Percentiles rank a stretch among this genome's conserved stretches.
These are phyloP conservation scores for Triticum dicoccoides DNA, from an alignment of 176 grass and related monocot genomes.

Conservation along the genomic window DNA sequence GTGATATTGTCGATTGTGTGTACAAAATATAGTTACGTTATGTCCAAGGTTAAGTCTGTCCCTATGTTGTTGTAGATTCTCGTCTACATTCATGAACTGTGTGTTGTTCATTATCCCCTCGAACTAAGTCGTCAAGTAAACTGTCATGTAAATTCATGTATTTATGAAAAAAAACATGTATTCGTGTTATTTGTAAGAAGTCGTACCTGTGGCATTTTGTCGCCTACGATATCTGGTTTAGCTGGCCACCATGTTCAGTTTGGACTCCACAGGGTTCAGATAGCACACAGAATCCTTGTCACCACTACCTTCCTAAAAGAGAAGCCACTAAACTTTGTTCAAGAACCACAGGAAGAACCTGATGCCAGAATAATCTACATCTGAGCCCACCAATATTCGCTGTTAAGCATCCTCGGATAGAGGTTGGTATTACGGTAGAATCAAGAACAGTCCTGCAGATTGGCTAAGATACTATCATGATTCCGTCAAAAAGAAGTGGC, in stretches of 20 bases:
- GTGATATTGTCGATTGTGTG: neutral
- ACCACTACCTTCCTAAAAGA: slow-evolving; percentile 18
- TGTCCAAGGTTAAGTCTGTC: slow-evolving; percentile 5
- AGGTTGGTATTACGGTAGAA: neutral
- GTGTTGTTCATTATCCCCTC: slow-evolving; percentile 9
- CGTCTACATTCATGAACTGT: slow-evolving; percentile 27
- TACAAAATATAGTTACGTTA: slow-evolving; percentile 29
- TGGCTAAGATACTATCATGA: neutral
- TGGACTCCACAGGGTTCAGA: neutral
- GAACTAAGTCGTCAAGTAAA: neutral
- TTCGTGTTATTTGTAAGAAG: slow-evolving; percentile 3
- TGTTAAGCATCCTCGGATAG: slow-evolving; percentile 19
- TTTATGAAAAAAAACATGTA: neutral
- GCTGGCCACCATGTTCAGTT: neutral
- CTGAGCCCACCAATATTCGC: slow-evolving; percentile 20
- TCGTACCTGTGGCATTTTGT: neutral
- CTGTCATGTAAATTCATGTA: slow-evolving; percentile 20
- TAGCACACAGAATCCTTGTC: slow-evolving; percentile 5
- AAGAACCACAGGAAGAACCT: slow-evolving; percentile 29
- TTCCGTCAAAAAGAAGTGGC: neutral
- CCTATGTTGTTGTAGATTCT: slow-evolving; percentile 22
- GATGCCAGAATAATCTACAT: slow-evolving; percentile 30
- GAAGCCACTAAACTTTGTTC: slow-evolving; percentile 12
- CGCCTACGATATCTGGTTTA: slow-evolving; percentile 2
- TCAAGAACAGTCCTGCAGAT: slow-evolving; percentile 24